These are phyloP conservation scores for Xylaria sp. DNA, from an alignment of 2,329 filamentous ascomycete species.

Conservation along the genomic window DNA sequence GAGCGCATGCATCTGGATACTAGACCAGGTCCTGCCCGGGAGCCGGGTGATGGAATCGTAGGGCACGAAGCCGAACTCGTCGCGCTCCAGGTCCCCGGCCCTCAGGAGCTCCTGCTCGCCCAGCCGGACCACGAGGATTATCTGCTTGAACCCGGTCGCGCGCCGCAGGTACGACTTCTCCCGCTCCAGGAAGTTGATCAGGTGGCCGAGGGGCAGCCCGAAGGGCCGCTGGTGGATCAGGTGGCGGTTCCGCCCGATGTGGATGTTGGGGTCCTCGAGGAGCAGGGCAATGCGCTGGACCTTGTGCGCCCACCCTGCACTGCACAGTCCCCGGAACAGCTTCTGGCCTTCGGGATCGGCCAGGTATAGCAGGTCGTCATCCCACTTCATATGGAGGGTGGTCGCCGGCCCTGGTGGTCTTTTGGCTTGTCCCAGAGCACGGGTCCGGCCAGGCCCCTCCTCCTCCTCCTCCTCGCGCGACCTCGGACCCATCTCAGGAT, in stretches of 20 bases:
- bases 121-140: slow-evolving; percentile 16
- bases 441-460: too few relatives aligned
- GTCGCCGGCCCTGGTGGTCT: slow-evolving; percentile 5
- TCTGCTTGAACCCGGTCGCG: slow-evolving; percentile 9
- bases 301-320: slow-evolving; percentile 12
- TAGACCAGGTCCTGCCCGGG: slow-evolving; percentile 12
- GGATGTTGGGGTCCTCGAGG: slow-evolving; percentile 11
- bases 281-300: slow-evolving; percentile 18
- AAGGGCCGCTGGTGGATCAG: too few relatives aligned
- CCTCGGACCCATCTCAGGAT: slow-evolving; percentile 9
- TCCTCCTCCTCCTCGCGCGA: too few relatives aligned
- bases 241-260: too few relatives aligned
- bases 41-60: slow-evolving; percentile 6
- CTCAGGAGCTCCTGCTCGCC: not conserved
- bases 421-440: too few relatives aligned
- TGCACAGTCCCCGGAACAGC: slow-evolving; percentile 15
- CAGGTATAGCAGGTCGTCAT: slow-evolving; percentile 19
- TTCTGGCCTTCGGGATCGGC: slow-evolving; percentile 14
- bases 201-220: not conserved
- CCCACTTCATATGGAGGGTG: slow-evolving; percentile 19
- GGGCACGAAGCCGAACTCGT: slow-evolving; percentile 18
- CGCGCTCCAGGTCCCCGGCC: slow-evolving; percentile 5
- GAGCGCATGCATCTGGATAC: slow-evolving; percentile 18
- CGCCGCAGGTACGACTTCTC: slow-evolving; percentile 14
- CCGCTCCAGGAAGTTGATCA: slow-evolving; percentile 16